Conservation (phyloP, 2,329 filamentous ascomycete species). For the Sordariomycetes sp. region DNA sequence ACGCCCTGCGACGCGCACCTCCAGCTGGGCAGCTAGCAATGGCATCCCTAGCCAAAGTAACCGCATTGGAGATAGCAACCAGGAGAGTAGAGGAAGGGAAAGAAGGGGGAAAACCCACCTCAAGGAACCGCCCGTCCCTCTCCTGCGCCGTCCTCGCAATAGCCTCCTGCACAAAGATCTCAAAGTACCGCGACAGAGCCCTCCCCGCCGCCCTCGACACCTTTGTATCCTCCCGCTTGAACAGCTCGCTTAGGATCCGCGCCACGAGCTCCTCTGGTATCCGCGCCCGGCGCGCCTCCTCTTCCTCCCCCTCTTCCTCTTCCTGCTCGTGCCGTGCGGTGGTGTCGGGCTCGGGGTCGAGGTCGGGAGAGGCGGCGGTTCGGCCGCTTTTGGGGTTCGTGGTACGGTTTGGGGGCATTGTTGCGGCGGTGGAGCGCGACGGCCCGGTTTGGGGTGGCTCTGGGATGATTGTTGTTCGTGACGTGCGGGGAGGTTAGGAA, state of each 20-base stretch:
- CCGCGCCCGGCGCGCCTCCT: conserved; percentile 16
- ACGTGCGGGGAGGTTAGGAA: background rate
- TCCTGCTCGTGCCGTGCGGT: conserved; percentile 16
- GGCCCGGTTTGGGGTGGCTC: too few relatives aligned
- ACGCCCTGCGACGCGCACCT: background rate
- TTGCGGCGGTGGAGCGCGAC: background rate
- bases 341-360: background rate
- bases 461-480: background rate
- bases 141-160: conserved; percentile 67
- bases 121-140: conserved; percentile 56
- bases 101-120: conserved; percentile 37
- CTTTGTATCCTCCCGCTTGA: conserved; percentile 56
- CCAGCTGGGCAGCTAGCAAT: background rate
- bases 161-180: conserved; percentile 82
- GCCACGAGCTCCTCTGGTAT: conserved; percentile 67
- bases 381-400: background rate
- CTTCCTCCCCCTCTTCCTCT: conserved; percentile 14
- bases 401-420: background rate
- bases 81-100: background rate
- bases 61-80: background rate
- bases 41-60: background rate
- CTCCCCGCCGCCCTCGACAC: conserved; percentile 67
- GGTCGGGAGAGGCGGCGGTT: background rate
- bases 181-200: conserved; percentile 72
- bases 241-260: conserved; percentile 66